These are phyloP conservation scores for Golubevia pallescens DNA, from an alignment of 1,284 basidiomycete species.

Conservation along the genomic window DNA sequence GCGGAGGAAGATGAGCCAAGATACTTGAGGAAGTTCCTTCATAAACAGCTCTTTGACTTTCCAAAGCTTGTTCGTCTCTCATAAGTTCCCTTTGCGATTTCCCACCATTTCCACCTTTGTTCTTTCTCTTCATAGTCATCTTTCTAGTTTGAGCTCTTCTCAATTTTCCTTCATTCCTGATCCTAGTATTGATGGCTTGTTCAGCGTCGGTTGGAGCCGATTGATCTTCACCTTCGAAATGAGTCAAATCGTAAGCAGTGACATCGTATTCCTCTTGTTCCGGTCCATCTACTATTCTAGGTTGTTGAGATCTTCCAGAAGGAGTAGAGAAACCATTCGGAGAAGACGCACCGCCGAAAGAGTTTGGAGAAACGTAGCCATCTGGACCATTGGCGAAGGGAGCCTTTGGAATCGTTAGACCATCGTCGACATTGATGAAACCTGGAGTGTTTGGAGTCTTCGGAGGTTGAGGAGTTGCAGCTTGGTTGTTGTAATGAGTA, in stretches of 20 bases:
- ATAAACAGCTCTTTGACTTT: constrained; percentile 32
- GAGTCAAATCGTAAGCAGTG: constrained; percentile 75
- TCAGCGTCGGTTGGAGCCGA: constrained; percentile 71
- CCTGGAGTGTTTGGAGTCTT: too few species aligned
- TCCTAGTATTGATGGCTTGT: constrained; percentile 70
- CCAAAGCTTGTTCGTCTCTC: constrained; percentile 22
- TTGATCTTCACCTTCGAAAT: constrained; percentile 80
- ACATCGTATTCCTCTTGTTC: constrained; percentile 68
- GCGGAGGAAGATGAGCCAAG: too few species aligned
- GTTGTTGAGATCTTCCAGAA: too few species aligned
- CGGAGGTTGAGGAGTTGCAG: too few species aligned
- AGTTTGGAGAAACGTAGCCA: too few species aligned
- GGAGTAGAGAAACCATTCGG: too few species aligned
- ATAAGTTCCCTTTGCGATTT: background rate
- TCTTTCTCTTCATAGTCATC: constrained; percentile 26
- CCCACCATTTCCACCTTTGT: background rate
- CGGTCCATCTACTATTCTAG: constrained; percentile 59
- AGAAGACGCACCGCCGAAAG: too few species aligned
- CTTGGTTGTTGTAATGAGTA: constrained; percentile 45
- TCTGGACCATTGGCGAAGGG: too few species aligned
- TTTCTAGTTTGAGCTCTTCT: constrained; percentile 71
- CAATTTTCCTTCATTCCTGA: constrained; percentile 76
- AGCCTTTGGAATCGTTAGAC: too few species aligned
- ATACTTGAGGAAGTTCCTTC: constrained; percentile 16
- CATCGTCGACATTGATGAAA: too few species aligned